Conservation (phyloP, 176 grass and related monocot species). For the Thinopyrum elongatum region DNA sequence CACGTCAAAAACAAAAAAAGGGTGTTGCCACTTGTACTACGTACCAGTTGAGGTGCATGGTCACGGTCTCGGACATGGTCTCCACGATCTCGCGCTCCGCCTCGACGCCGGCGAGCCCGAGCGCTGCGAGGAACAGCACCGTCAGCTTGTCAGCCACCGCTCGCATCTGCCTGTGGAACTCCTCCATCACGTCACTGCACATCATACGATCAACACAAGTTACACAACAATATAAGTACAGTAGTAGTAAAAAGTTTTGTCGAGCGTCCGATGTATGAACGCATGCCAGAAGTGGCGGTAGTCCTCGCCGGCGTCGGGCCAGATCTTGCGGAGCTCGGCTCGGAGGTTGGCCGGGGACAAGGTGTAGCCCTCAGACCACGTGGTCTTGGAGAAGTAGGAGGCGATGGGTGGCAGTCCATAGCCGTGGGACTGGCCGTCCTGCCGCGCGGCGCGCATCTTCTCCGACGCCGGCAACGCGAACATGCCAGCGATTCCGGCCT, state of each 20-base stretch:
- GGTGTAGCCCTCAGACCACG: constrained; percentile 99
- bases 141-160: constrained; percentile 48
- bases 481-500: constrained; percentile 53
- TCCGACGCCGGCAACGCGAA: constrained; percentile 71
- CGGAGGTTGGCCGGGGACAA: constrained; percentile 59
- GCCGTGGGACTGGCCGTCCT: constrained; percentile 50
- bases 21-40: not conserved
- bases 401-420: constrained; percentile 90
- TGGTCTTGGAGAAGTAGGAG: constrained; percentile 95
- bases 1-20: too few species aligned
- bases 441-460: constrained; percentile 65
- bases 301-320: constrained; percentile 50
- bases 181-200: constrained; percentile 83
- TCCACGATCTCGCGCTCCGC: constrained; percentile 36
- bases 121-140: constrained; percentile 51
- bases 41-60: constrained; percentile 60
- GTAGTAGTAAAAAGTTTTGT: too few species aligned
- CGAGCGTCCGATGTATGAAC: too few species aligned
- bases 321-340: constrained; percentile 66
- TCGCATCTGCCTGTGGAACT: constrained; percentile 75
- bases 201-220: too few species aligned
- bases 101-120: constrained; percentile 55
- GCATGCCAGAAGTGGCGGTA: too few species aligned
- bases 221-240: too few species aligned
- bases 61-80: constrained; percentile 55